These are phyloP conservation scores for Camellia sinensis DNA, from an alignment of 148 eudicot species.

Conservation along the genomic window DNA sequence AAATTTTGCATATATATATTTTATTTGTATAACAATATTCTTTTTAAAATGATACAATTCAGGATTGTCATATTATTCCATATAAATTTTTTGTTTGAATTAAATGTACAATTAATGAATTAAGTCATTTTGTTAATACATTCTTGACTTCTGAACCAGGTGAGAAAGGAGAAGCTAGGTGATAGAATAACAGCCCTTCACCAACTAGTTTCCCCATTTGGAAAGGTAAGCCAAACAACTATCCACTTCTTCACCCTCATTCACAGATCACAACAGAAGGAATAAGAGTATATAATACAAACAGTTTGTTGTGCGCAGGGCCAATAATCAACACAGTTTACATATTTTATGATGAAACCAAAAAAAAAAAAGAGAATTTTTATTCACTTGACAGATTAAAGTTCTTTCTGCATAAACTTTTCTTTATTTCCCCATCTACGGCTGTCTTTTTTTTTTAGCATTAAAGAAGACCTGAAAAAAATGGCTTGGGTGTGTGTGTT, in stretches of 20 bases:
- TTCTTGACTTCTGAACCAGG: slow-evolving; percentile 26
- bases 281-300: neutral
- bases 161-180: slow-evolving; percentile 71
- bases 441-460: neutral
- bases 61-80: too few relatives aligned
- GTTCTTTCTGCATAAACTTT: neutral
- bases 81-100: too few relatives aligned
- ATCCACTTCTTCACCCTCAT: neutral
- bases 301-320: neutral
- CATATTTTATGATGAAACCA: neutral
- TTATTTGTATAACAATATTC: too few relatives aligned
- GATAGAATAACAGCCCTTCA: slow-evolving; percentile 72
- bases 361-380: neutral
- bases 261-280: neutral
- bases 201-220: slow-evolving; percentile 69
- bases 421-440: slow-evolving; percentile 15
- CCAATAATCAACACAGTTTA: too few relatives aligned
- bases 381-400: neutral
- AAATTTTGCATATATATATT: too few relatives aligned
- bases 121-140: neutral
- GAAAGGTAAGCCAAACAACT: slow-evolving; percentile 17
- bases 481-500: neutral
- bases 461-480: neutral
- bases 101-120: neutral
- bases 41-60: too few relatives aligned